phyloP scores from a whole-genome alignment of 768 basidiomycete species.

The Lentinus tigrinus region DNA sequence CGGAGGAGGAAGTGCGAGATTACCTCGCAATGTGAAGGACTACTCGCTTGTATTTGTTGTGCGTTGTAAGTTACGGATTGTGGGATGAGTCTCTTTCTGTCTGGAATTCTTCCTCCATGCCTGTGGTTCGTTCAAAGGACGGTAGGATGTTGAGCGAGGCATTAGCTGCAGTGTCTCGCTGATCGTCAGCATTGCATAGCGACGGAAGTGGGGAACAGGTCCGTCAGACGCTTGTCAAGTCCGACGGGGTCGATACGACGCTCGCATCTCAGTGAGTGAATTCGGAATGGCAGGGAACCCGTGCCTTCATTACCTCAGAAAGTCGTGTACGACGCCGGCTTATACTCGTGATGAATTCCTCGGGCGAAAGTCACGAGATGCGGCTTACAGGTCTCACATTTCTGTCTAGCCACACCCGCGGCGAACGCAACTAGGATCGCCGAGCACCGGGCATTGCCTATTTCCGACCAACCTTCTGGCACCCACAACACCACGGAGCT shows the following conservation, averaged over 20 bases:
- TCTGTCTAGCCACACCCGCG: too few species aligned
- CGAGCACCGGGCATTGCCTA: too few species aligned
- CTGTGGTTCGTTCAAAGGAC: background rate
- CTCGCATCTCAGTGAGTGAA: background rate
- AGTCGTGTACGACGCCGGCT: too few species aligned
- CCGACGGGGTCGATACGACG: background rate
- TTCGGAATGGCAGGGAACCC: background rate
- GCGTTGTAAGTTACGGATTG: slow-evolving; percentile 15
- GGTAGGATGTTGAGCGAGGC: background rate
- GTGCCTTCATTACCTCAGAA: background rate
- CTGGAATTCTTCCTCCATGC: background rate
- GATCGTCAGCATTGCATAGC: background rate
- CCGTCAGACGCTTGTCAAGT: background rate
- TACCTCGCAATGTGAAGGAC: slow-evolving; percentile 76
- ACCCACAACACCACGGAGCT: too few species aligned
- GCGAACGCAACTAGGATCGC: too few species aligned
- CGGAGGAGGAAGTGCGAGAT: slow-evolving; percentile 95
- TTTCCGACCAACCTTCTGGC: too few species aligned
- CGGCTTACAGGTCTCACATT: too few species aligned
- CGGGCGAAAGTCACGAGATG: too few species aligned
- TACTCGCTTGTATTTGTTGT: slow-evolving; percentile 15
- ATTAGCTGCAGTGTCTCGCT: background rate
- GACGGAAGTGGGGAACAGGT: background rate
- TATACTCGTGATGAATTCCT: too few species aligned
- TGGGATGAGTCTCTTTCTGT: slow-evolving; percentile 3